Evolutionary conservation across 163 green algal species (phyloP).

Genomic region (Scenedesmus sp.): DNA sequence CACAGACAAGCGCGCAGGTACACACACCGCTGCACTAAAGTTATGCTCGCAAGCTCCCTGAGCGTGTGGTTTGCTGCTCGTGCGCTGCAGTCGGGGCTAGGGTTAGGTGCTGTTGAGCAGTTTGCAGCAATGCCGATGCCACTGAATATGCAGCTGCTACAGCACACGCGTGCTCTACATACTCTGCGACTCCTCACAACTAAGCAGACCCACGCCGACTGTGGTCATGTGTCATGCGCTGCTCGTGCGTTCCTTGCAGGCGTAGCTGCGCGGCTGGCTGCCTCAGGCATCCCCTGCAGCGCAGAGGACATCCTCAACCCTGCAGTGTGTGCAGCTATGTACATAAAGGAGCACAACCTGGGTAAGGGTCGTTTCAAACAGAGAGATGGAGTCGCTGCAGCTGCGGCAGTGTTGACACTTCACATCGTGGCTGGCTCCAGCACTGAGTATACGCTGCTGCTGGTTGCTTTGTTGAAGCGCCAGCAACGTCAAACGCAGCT

Average conservation of each 20-base stretch:
- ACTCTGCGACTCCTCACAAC: too few relatives aligned
- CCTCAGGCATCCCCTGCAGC: conserved; percentile 19
- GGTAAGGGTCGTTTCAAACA: neutral
- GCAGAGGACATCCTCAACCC: conserved; percentile 54
- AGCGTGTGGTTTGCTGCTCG: too few relatives aligned
- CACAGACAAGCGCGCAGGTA: conserved; percentile 48
- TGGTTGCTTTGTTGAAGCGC: neutral
- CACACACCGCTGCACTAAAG: too few relatives aligned
- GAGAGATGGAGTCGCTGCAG: neutral
- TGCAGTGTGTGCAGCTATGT: conserved; percentile 39
- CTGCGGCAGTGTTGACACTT: neutral
- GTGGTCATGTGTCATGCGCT: neutral
- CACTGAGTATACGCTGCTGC: neutral
- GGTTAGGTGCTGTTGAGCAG: too few relatives aligned
- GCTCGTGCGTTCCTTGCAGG: conserved; percentile 2
- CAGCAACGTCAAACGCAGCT: neutral
- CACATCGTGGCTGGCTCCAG: too few relatives aligned
- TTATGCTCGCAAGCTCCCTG: too few relatives aligned
- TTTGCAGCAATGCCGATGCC: neutral
- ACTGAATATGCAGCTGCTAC: neutral
- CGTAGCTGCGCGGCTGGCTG: conserved; percentile 15
- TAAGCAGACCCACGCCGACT: too few relatives aligned
- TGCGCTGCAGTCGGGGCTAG: too few relatives aligned
- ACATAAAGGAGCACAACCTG: conserved; percentile 34
- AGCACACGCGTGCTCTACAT: too few relatives aligned